Conservation (phyloP, 2,329 filamentous ascomycete species). For the Cladosporium cucumerinum region DNA sequence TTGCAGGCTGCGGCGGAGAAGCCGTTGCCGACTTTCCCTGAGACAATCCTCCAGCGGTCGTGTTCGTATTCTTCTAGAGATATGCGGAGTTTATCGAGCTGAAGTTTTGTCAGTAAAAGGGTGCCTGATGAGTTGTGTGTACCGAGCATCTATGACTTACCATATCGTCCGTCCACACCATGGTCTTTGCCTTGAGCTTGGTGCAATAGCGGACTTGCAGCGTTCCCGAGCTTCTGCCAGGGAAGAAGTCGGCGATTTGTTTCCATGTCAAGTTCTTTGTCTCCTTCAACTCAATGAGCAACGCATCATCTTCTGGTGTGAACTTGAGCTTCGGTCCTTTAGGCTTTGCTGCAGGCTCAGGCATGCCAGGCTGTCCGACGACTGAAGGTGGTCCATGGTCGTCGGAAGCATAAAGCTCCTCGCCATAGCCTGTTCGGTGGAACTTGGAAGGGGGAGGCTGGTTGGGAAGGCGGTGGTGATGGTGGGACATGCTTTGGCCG, state of each 20-base stretch:
- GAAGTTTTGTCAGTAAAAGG: conserved; percentile 18
- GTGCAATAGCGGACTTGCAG: conserved; percentile 93
- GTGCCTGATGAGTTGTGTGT: neutral
- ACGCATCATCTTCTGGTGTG: conserved; percentile 83
- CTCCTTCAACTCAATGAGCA: conserved; percentile 87
- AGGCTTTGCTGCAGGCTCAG: conserved; percentile 72
- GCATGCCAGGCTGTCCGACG: conserved; percentile 85
- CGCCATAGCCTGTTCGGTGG: conserved; percentile 55
- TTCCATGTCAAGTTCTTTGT: conserved; percentile 96
- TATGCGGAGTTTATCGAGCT: conserved; percentile 74
- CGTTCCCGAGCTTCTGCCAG: conserved; percentile 83
- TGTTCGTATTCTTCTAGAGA: conserved; percentile 82
- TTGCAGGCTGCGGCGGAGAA: conserved; percentile 85
- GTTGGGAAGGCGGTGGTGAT: conserved; percentile 77
- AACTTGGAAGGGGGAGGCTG: conserved; percentile 67
- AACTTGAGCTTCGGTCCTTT: conserved; percentile 91
- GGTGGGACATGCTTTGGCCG: conserved; percentile 48
- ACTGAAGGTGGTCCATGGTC: conserved; percentile 69
- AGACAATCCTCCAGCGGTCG: conserved; percentile 89
- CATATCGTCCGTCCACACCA: conserved; percentile 89
- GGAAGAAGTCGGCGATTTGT: conserved; percentile 95
- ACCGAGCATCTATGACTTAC: conserved; percentile 50
- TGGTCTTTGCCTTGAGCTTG: conserved; percentile 90
- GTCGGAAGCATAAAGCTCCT: conserved; percentile 40
- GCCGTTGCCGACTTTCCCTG: conserved; percentile 84